Conservation (phyloP, 768 basidiomycete genomes). For the Fistulinella prunicolor region DNA sequence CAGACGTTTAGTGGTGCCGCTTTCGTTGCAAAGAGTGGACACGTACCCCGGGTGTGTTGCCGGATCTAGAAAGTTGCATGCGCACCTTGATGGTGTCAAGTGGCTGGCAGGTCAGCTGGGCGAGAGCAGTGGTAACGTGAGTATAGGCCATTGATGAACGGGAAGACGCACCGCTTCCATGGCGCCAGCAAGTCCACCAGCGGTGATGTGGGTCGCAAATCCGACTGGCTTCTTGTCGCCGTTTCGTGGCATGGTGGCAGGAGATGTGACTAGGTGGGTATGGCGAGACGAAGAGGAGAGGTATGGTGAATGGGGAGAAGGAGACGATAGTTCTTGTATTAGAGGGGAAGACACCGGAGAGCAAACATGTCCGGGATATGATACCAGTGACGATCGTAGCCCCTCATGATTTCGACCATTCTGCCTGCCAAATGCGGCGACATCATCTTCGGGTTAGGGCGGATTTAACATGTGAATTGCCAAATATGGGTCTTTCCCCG, state of each 20-base stretch:
- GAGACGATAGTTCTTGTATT: background rate
- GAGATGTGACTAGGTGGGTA: too few species aligned
- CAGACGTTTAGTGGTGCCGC: background rate
- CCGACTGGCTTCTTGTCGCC: conserved; percentile 73
- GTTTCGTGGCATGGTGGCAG: conserved; percentile 58
- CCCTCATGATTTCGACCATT: conserved; percentile 20
- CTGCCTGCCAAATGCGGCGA: conserved; percentile 4
- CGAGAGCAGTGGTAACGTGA: conserved; percentile 1
- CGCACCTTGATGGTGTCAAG: conserved; percentile 99
- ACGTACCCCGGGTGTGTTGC: conserved; percentile 79
- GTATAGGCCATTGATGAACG: background rate
- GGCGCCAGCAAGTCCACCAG: conserved; percentile 91
- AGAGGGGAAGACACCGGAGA: background rate
- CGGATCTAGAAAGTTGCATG: conserved; percentile 95
- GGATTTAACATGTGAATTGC: conserved; percentile 34
- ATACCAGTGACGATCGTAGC: background rate
- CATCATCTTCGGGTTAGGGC: background rate
- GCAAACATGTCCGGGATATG: background rate
- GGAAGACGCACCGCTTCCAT: conserved; percentile 75
- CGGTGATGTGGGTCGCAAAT: conserved; percentile 87
- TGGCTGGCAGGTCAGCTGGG: conserved; percentile 79
- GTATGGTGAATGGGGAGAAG: background rate
- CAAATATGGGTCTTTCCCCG: conserved; percentile 11
- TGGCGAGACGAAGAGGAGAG: background rate
- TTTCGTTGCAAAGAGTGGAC: background rate